phyloP scores from a whole-genome alignment of 306 rosid species.

The Purshia tridentata region DNA sequence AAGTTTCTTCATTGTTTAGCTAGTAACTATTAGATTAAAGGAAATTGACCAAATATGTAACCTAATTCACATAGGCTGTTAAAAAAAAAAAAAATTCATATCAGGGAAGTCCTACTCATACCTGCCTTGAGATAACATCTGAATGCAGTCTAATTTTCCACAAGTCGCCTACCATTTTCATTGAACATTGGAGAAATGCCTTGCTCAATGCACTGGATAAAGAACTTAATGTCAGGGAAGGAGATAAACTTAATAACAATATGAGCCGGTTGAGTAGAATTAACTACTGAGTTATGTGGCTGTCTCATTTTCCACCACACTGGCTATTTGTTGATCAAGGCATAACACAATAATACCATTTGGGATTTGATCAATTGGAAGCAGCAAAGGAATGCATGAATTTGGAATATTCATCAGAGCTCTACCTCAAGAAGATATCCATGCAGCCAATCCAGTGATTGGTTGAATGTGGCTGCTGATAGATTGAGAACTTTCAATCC shows the following conservation, averaged over 20 bases:
- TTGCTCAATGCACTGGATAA: slow-evolving; percentile 43
- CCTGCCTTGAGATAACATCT: slow-evolving; percentile 9
- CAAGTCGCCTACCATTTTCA: slow-evolving; percentile 5
- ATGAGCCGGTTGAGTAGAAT: neutral
- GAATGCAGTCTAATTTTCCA: slow-evolving; percentile 18
- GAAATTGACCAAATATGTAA: neutral
- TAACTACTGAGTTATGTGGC: neutral
- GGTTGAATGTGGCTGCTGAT: slow-evolving; percentile 80
- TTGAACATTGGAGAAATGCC: slow-evolving; percentile 31
- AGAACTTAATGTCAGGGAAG: neutral
- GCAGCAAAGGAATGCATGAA: neutral
- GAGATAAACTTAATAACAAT: neutral
- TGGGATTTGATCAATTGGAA: neutral
- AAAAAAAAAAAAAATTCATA: neutral
- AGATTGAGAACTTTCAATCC: slow-evolving; percentile 82
- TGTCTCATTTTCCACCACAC: neutral
- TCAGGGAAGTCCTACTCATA: neutral
- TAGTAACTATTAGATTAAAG: too few relatives aligned
- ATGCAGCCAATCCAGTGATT: slow-evolving; percentile 85
- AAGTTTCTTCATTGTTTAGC: too few relatives aligned
- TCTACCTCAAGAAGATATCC: slow-evolving; percentile 81
- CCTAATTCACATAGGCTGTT: neutral
- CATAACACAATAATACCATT: neutral
- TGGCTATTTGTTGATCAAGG: neutral
- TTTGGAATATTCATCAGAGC: neutral